These are phyloP conservation scores for Xerocomellus chrysenteron DNA, from an alignment of 768 basidiomycete species.

Conservation along the genomic window DNA sequence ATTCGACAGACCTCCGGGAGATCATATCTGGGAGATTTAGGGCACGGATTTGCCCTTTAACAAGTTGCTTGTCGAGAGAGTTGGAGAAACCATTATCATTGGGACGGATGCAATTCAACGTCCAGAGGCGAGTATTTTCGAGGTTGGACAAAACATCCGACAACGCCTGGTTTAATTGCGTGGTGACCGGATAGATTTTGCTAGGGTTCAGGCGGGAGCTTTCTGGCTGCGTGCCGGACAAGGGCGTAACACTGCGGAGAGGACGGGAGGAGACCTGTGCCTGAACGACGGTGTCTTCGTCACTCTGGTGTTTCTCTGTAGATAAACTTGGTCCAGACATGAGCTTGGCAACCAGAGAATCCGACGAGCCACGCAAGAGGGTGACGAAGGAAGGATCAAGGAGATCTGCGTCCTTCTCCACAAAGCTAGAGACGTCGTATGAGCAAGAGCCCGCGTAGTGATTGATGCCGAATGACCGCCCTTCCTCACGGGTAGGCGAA, in stretches of 20 bases:
- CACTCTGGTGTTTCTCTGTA: conserved; percentile 55
- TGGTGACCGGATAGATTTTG: conserved; percentile 58
- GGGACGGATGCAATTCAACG: conserved; percentile 58
- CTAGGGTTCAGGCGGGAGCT: conserved; percentile 45
- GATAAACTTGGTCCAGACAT: conserved; percentile 63
- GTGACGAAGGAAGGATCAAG: conserved; percentile 57
- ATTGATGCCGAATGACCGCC: conserved; percentile 54
- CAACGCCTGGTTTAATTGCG: conserved; percentile 56
- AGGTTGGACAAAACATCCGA: conserved; percentile 46
- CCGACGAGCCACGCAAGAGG: conserved; percentile 50
- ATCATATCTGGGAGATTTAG: conserved; percentile 55
- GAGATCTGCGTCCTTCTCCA: conserved; percentile 51
- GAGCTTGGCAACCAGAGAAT: conserved; percentile 57
- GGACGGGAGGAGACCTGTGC: conserved; percentile 62
- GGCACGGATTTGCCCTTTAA: conserved; percentile 55
- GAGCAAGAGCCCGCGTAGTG: conserved; percentile 56
- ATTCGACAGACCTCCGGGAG: conserved; percentile 49
- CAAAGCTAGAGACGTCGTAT: conserved; percentile 50
- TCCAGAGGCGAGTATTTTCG: conserved; percentile 51
- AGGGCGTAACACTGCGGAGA: conserved; percentile 47
- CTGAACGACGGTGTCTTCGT: conserved; percentile 57
- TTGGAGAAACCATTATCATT: conserved; percentile 64
- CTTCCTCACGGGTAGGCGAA: conserved; percentile 30
- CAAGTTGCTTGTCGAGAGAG: conserved; percentile 61
- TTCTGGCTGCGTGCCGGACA: conserved; percentile 32